phyloP scores from a whole-genome alignment of 2,329 filamentous ascomycete genomes.

The Sarocladiaceae sp. region DNA sequence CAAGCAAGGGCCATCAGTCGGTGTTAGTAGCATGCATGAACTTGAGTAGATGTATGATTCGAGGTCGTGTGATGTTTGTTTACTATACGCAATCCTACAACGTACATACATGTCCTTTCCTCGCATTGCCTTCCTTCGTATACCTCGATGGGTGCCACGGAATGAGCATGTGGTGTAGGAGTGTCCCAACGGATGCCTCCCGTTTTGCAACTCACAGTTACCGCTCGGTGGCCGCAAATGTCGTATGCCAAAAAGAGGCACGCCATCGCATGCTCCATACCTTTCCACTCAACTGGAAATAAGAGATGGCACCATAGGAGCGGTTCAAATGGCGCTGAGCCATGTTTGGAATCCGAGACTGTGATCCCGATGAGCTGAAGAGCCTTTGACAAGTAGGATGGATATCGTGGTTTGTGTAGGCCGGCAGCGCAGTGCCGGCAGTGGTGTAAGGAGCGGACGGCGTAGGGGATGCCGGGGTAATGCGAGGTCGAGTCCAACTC shows the following conservation, averaged over 20 bases:
- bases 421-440: not conserved
- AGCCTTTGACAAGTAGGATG: too few species aligned
- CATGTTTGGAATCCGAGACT: not conserved
- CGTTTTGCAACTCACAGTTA: slow-evolving; percentile 1
- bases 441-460: slow-evolving; percentile 34
- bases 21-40: too few species aligned
- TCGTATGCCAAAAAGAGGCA: slow-evolving; percentile 7
- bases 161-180: not conserved
- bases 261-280: not conserved
- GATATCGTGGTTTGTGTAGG: not conserved
- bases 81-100: slow-evolving; percentile 23
- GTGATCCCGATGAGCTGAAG: too few species aligned
- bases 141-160: too few species aligned
- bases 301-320: too few species aligned
- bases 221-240: not conserved
- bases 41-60: slow-evolving; percentile 2
- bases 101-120: slow-evolving; percentile 20
- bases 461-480: slow-evolving; percentile 24
- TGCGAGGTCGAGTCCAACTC: slow-evolving; percentile 4
- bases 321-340: not conserved
- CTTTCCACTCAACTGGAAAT: not conserved
- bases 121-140: too few species aligned
- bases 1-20: too few species aligned
- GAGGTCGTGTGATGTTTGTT: slow-evolving; percentile 20
- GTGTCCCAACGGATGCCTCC: not conserved